Conservation (phyloP, 2,329 filamentous ascomycete genomes). For the Emergomyces africanus region DNA sequence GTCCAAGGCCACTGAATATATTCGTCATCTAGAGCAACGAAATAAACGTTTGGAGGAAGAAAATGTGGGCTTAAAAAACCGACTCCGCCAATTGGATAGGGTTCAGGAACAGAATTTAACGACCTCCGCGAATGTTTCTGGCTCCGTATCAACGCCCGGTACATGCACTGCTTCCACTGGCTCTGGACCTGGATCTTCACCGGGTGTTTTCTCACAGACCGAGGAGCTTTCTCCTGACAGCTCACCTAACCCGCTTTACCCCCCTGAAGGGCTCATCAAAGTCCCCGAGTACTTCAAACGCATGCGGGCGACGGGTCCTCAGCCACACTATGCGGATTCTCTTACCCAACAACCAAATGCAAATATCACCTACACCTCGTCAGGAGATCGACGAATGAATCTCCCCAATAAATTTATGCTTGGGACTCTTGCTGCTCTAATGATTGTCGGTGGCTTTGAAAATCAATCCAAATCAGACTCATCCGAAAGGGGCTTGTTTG, state of each 20-base stretch:
- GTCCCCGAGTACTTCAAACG: constrained; percentile 32
- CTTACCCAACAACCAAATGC: constrained; percentile 21
- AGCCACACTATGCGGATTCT: constrained; percentile 27
- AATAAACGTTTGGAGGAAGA: constrained; percentile 74
- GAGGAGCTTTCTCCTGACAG: constrained; percentile 24
- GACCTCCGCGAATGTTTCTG: constrained; percentile 24
- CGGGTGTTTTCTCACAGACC: constrained; percentile 28
- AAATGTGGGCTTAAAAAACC: constrained; percentile 63
- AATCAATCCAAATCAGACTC: constrained; percentile 48
- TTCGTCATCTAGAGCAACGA: constrained; percentile 81
- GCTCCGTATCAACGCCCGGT: constrained; percentile 30
- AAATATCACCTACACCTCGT: constrained; percentile 19
- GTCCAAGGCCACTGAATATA: constrained; percentile 93
- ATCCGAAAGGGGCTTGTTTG: constrained; percentile 53
- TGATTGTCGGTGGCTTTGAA: constrained; percentile 75
- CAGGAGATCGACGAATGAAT: constrained; percentile 35
- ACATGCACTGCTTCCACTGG: constrained; percentile 27
- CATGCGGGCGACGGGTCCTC: constrained; percentile 25
- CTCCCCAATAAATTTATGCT: constrained; percentile 71
- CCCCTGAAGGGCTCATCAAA: constrained; percentile 32
- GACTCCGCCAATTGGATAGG: constrained; percentile 68
- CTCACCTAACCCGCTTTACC: constrained; percentile 19
- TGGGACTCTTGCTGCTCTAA: constrained; percentile 78
- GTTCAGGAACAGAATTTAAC: constrained; percentile 30
- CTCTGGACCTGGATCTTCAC: constrained; percentile 24